Evolutionary conservation across 2,329 filamentous ascomycete species (phyloP), one percentile per base, ranked within the genome.

Genomic region (Monilinia laxa): DNA sequence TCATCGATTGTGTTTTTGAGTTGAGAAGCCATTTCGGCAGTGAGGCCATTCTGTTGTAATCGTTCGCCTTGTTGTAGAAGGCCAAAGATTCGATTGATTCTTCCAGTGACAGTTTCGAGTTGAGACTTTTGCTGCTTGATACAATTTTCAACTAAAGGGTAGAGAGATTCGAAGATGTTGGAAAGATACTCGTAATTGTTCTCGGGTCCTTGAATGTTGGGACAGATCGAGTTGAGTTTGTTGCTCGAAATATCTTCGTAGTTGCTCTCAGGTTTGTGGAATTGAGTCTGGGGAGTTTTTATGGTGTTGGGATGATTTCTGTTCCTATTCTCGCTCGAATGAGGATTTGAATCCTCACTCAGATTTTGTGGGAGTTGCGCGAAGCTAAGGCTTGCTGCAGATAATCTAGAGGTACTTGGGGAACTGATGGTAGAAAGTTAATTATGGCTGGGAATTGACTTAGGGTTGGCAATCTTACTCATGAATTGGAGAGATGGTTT

Each of bases 41-140:
- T 51, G 28, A 51, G 31, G 23, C 2, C 20, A 10, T 51, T 38
- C 58, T 62, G 58, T 20, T 51, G 45, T 25, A 62, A n/a, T 12
- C 45, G 31, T 52, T 62, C 45, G 2, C 58, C 45, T 51, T 51
- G 31, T 40, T 51, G 58, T 62, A 62, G 25, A 3, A 38, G 31
- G n/a, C 14, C 47, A 2, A 62, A 38, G 51, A 51, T 25, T 40
- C 23, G 10, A 51, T 40, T 40, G 14, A 38, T 62, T 51, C 45
- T 62, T 62, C 51, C 28, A 12, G 45, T 51, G 4, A 62, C 4
- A 5, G 31, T 14, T 40, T 40, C 31, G n/a, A 62, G 47, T 40
- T 62, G 58, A 20, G 58, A 38, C 20, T 25, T 31, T 51, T 62
- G 58, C 40, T 40, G 58, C 16, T 12, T 16, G 31, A 62, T 62